Evolutionary conservation across 306 rosid species (phyloP).

Genomic region (Rosa chinensis): DNA sequence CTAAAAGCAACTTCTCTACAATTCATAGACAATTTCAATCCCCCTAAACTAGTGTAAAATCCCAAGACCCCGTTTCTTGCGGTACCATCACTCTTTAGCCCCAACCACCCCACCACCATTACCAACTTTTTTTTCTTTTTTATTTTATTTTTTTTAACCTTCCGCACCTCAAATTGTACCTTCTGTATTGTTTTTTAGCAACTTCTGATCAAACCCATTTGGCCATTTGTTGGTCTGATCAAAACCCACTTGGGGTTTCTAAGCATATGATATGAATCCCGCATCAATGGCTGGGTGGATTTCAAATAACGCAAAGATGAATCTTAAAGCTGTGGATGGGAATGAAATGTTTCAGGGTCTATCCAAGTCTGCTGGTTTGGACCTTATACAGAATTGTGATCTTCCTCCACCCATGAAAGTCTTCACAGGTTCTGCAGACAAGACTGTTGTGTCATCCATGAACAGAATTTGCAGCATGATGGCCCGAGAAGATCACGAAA

Average conservation of each 20-base stretch:
- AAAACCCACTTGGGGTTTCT: neutral
- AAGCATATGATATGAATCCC: conserved; percentile 9
- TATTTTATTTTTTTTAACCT: conserved; percentile 18
- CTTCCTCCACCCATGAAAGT: conserved; percentile 89
- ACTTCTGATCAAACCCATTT: conserved; percentile 12
- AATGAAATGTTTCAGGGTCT: conserved; percentile 45
- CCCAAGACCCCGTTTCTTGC: conserved; percentile 8
- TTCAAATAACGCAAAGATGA: conserved; percentile 21
- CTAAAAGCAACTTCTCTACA: conserved; percentile 16
- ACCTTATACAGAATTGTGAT: conserved; percentile 87
- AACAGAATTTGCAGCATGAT: conserved; percentile 31
- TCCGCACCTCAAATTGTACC: conserved; percentile 35
- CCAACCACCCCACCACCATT: conserved; percentile 24
- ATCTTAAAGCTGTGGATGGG: conserved; percentile 22
- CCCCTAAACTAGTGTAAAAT: neutral
- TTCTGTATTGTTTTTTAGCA: conserved; percentile 14
- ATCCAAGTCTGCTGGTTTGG: conserved; percentile 38
- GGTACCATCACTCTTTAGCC: neutral
- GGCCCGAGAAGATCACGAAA: conserved; percentile 23
- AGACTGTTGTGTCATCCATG: conserved; percentile 43
- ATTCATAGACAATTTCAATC: neutral
- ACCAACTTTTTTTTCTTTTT: conserved; percentile 29
- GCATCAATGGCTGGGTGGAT: conserved; percentile 28
- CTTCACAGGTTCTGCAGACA: conserved; percentile 49
- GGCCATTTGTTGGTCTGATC: conserved; percentile 1